These are phyloP conservation scores for Alternaria ventricosa DNA, from an alignment of 2,329 filamentous ascomycete genomes.

Conservation along the genomic window DNA sequence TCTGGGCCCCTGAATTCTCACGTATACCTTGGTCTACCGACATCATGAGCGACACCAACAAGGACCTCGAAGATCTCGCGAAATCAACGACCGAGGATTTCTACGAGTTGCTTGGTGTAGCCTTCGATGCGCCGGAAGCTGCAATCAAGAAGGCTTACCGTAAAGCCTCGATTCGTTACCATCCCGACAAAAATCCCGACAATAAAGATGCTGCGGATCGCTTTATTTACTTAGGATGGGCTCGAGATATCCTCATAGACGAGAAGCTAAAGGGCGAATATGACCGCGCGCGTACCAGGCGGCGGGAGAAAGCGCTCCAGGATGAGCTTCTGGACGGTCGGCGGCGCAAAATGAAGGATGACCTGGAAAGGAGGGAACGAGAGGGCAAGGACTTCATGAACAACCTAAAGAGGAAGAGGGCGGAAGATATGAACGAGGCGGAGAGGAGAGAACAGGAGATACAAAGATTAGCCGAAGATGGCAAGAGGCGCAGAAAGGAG, in stretches of 20 bases:
- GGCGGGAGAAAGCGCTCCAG: slow-evolving; percentile 72
- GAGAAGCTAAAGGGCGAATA: slow-evolving; percentile 75
- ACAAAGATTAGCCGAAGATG: slow-evolving; percentile 55
- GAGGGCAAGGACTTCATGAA: slow-evolving; percentile 44
- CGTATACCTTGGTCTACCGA: not conserved
- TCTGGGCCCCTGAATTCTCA: not conserved
- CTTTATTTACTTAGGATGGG: slow-evolving; percentile 85
- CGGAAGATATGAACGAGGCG: slow-evolving; percentile 57
- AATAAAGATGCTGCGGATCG: slow-evolving; percentile 70
- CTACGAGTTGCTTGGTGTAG: slow-evolving; percentile 76
- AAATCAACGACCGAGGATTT: slow-evolving; percentile 64
- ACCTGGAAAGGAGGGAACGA: slow-evolving; percentile 79
- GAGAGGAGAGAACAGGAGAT: slow-evolving; percentile 64
- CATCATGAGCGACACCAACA: slow-evolving; percentile 46
- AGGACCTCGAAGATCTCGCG: slow-evolving; percentile 53
- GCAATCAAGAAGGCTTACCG: slow-evolving; percentile 86
- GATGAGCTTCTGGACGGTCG: slow-evolving; percentile 75
- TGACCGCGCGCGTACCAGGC: slow-evolving; percentile 76
- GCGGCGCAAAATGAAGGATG: slow-evolving; percentile 80
- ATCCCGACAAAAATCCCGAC: slow-evolving; percentile 84
- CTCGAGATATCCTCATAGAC: slow-evolving; percentile 82
- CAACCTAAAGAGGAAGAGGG: slow-evolving; percentile 52
- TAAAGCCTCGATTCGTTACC: slow-evolving; percentile 84
- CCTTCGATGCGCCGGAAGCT: slow-evolving; percentile 68
- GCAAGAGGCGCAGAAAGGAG: slow-evolving; percentile 62